Conservation (phyloP, 164 flowering plant species). For the Saururus chinensis region DNA sequence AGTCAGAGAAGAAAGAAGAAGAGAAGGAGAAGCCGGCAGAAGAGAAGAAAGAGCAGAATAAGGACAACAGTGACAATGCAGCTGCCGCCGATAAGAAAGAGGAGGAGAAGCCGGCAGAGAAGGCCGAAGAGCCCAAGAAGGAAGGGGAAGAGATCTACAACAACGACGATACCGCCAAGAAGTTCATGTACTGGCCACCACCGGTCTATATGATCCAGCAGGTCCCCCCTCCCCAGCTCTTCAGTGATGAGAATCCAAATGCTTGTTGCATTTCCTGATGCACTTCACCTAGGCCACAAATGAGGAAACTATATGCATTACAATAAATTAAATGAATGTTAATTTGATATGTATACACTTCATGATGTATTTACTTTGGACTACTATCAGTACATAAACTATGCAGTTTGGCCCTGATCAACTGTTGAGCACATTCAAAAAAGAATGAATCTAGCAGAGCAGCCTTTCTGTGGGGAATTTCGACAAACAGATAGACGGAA, state of each 20-base stretch:
- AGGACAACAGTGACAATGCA: conserved; percentile 7
- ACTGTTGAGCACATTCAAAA: too few relatives aligned
- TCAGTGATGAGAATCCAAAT: conserved; percentile 95
- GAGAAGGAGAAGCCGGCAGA: conserved; percentile 15
- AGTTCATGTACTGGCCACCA: conserved; percentile 58
- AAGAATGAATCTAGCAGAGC: too few relatives aligned
- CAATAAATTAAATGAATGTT: too few relatives aligned
- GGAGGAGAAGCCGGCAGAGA: conserved; percentile 7
- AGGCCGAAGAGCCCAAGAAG: conserved; percentile 9
- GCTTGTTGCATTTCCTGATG: conserved; percentile 62
- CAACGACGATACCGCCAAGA: conserved; percentile 43
- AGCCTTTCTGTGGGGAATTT: too few relatives aligned
- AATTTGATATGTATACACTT: not conserved
- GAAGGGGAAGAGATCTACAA: conserved; percentile 10
- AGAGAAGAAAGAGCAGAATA: conserved; percentile 7
- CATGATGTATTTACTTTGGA: too few relatives aligned
- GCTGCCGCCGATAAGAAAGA: conserved; percentile 9
- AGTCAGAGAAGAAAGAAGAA: conserved; percentile 2
- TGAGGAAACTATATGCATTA: not conserved
- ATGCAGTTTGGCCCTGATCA: too few relatives aligned
- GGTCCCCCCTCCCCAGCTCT: conserved; percentile 79
- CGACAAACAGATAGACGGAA: too few relatives aligned
- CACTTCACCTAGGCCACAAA: not conserved
- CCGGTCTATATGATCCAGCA: conserved; percentile 70
- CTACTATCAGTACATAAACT: too few relatives aligned